Evolutionary conservation across 176 grass and related monocot species (phyloP).

Genomic region (Raddia distichophylla): DNA sequence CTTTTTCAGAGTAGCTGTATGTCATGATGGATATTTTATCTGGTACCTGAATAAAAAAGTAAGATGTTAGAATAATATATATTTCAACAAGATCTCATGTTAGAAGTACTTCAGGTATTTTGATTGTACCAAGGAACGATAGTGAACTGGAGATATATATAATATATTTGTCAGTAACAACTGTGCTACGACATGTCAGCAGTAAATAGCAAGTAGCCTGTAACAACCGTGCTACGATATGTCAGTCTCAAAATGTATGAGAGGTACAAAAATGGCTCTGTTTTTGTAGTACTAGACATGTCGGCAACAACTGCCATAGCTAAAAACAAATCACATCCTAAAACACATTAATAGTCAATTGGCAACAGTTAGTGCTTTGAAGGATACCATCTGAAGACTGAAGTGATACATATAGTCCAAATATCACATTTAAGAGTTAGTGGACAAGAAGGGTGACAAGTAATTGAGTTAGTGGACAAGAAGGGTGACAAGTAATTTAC

Average conservation of each 20-base stretch:
- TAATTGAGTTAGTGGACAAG: background rate
- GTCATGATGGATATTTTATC: conserved; percentile 39
- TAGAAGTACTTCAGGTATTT: conserved; percentile 1
- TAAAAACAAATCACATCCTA: background rate
- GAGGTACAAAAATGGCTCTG: background rate
- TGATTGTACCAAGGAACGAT: background rate
- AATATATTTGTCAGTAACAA: background rate
- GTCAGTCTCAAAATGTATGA: conserved; percentile 12
- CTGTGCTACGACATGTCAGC: background rate
- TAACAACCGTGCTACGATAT: background rate
- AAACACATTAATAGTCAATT: background rate
- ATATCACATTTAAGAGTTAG: background rate
- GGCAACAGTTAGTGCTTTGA: background rate
- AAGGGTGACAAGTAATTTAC: conserved; percentile 24
- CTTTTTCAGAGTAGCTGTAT: conserved; percentile 45
- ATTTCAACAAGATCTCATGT: conserved; percentile 21
- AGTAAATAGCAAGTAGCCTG: background rate
- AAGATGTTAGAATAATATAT: conserved; percentile 33
- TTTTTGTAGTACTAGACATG: background rate
- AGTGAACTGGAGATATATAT: background rate
- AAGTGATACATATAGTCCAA: background rate
- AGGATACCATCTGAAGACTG: background rate
- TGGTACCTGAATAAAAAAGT: conserved; percentile 55
- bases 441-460: conserved; percentile 19
- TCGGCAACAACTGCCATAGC: background rate